Base-by-base conservation (phyloP, 2,329 filamentous ascomycete genomes). In the Ophiostoma australiae region DNA sequence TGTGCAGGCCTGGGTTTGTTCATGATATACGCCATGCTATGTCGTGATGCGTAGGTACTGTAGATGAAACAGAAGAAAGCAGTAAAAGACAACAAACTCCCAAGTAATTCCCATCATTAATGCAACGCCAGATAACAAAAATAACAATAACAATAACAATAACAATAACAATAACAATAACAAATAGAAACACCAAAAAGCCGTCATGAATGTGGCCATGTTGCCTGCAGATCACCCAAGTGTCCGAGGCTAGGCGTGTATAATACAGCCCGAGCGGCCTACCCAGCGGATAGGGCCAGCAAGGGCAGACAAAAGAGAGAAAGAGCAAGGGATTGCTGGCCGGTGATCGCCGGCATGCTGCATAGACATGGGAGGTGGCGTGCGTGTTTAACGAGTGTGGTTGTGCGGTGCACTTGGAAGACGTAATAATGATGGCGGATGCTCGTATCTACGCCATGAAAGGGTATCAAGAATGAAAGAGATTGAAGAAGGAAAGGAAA, bases 171-270 rank as follows among this genome's bases (percentile, higher is more conserved):
- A 48, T 4, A 52, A 52, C 44, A 52, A 4, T 1, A 31, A 31
- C 3, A 52, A 48, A 48, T 1, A 48, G 15, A 48, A 48, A 52
- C 20, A 52, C 39, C 39, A 48, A 39, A 11, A n/a, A 17, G 15
- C 52, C 52, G 52, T 58, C 23, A 58, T 58, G 52, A 58, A 17
- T 58, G 52, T 58, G 23, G 52, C 52, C 23, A 58, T 27, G 52
- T 27, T 55, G n/a, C 23, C 52, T 27, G 11, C n/a, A 58, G 23
- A 58, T 58, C 52, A 58, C n/a, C n/a, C 8, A 27, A 58, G 52
- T 31, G 52, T 31, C 17, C 17, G 52, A 58, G 52, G 11, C 4
- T 23, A 58, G 52, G n/a, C 52, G 10, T 23, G 52, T 58, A 58
- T 23, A 58, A 58, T 58, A 58, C 52, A 58, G 52, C 23, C n/a